Evolutionary conservation across 306 rosid species (phyloP), one percentile per base, ranked within the genome.

Genomic region (Argentina anserina): DNA sequence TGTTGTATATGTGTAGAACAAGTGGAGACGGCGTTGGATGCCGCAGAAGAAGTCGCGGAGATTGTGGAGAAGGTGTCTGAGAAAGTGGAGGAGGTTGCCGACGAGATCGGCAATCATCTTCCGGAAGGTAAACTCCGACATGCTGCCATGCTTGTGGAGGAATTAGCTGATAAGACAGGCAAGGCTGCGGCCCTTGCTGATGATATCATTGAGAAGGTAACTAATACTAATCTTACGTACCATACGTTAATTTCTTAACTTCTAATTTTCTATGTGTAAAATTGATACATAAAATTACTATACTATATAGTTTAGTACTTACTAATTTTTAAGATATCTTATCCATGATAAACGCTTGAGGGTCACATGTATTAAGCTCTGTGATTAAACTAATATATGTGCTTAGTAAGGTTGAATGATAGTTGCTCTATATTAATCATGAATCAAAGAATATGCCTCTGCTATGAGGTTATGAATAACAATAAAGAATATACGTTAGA

Each of bases 41-140:
- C 65, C 36, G 90, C 74, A 45, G 85, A 92, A 17, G 29, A 47
- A 0, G 81, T 85, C 36, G 81, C 73, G 18, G 87, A 84, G 7
- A 4, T 71, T 11, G 75, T 86, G 26, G 93, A 87, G 81, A 79
- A 90, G 23, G 89, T 85, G 70, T 90, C 89, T 0, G 91, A 85
- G 43, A 20, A 12, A 23, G 86, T 89, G 62, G 90, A 83, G 34
- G 79, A 88, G 59, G 73, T 81, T 6, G 93, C 91, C 15, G 91
- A 85, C 28, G 67, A 67, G 3, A 73, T 79, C 18, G 84, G 69
- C 1, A 78, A 83, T 49, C 55, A 79, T 67, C 83, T 88, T 53
- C 96, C 91, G 0, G 69, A 71, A 21, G 73, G 88, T 46, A 76
- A 76, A 46, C 76, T 81, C 23, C 71, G 53, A 46, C 56, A 79